phyloP scores from a whole-genome alignment of 2,329 filamentous ascomycete genomes.

The Aspergillus niger region DNA sequence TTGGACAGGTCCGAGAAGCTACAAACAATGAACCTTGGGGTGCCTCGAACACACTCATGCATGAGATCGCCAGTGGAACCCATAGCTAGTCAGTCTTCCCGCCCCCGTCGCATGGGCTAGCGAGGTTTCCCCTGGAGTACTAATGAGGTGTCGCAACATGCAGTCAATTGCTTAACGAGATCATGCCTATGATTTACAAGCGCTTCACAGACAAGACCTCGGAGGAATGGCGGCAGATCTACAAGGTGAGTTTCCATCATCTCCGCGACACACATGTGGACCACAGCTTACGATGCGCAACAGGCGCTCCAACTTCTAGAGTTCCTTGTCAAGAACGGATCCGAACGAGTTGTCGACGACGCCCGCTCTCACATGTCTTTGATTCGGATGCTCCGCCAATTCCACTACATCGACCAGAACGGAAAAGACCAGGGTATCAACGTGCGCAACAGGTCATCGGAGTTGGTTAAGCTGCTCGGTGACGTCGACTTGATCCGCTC shows the following conservation, averaged over 20 bases:
- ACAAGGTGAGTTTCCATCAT: slow-evolving; percentile 67
- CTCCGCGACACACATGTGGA: neutral
- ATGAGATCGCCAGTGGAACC: slow-evolving; percentile 96
- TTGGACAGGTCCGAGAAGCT: slow-evolving; percentile 80
- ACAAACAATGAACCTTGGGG: slow-evolving; percentile 99
- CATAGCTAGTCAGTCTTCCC: slow-evolving; percentile 82
- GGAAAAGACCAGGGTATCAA: slow-evolving; percentile 99
- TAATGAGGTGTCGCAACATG: slow-evolving; percentile 16
- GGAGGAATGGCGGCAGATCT: slow-evolving; percentile 99
- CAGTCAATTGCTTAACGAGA: slow-evolving; percentile 95
- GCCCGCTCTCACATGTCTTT: slow-evolving; percentile 92
- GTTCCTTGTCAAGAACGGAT: slow-evolving; percentile 96
- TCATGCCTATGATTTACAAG: slow-evolving; percentile 99
- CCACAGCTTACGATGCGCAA: neutral
- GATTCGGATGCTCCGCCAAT: slow-evolving; percentile 97
- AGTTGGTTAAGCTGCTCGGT: slow-evolving; percentile 87
- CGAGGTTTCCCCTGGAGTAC: slow-evolving; percentile 7
- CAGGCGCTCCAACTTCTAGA: slow-evolving; percentile 86
- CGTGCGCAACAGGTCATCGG: slow-evolving; percentile 93
- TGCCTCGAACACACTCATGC: slow-evolving; percentile 79
- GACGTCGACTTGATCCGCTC: slow-evolving; percentile 62
- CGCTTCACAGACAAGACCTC: slow-evolving; percentile 97
- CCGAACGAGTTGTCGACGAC: slow-evolving; percentile 95
- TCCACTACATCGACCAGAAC: slow-evolving; percentile 93
- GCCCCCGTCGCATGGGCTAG: slow-evolving; percentile 9